phyloP scores from a whole-genome alignment of 2,329 filamentous ascomycete genomes.

The Apiospora koreana region DNA sequence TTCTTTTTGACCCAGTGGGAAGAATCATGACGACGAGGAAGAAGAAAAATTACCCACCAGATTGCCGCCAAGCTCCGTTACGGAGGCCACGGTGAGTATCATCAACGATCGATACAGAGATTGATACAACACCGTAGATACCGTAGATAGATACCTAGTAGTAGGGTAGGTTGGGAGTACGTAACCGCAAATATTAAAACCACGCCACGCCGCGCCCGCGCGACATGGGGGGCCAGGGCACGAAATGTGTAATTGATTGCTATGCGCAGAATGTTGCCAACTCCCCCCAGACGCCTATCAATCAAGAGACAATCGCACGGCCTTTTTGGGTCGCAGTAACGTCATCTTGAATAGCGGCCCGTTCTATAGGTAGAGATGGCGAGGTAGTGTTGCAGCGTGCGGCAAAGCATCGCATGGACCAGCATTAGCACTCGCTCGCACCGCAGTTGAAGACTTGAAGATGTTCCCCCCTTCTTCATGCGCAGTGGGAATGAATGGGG shows the following conservation, averaged over 20 bases:
- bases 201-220: background rate
- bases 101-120: background rate
- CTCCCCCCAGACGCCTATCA: background rate
- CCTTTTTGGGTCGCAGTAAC: background rate
- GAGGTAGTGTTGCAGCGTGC: conserved; percentile 4
- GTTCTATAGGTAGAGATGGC: background rate
- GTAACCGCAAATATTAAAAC: background rate
- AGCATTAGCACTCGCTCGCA: background rate
- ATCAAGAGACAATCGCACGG: background rate
- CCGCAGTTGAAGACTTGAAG: background rate
- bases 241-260: background rate
- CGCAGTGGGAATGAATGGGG: background rate
- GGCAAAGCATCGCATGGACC: background rate
- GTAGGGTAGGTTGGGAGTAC: background rate
- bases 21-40: background rate
- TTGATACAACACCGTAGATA: background rate
- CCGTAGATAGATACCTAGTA: too few relatives aligned
- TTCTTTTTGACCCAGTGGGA: background rate
- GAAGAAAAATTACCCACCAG: background rate
- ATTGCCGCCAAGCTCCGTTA: background rate
- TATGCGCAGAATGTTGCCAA: conserved; percentile 3
- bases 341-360: background rate
- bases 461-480: background rate
- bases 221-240: background rate
- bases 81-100: background rate